phyloP scores from a whole-genome alignment of 2,329 filamentous ascomycete genomes.

The Epichloe hybrida region DNA sequence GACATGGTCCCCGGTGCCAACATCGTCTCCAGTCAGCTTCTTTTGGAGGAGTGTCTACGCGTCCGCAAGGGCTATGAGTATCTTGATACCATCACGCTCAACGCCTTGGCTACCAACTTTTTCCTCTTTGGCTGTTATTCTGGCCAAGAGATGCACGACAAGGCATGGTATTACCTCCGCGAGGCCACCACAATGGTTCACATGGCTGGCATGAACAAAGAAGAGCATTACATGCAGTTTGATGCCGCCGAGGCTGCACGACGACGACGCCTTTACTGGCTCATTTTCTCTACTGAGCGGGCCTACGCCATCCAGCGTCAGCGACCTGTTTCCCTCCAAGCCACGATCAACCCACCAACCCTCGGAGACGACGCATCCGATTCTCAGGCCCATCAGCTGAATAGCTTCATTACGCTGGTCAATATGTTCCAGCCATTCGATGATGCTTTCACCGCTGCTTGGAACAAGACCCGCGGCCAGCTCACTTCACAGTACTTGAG shows the following conservation, averaged over 20 bases:
- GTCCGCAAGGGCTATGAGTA: slow-evolving; percentile 51
- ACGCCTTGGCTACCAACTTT: slow-evolving; percentile 58
- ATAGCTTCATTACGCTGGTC: slow-evolving; percentile 45
- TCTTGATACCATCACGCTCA: slow-evolving; percentile 39
- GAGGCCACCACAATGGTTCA: slow-evolving; percentile 61
- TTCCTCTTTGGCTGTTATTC: slow-evolving; percentile 65
- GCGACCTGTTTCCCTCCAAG: slow-evolving; percentile 55
- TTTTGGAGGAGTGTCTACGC: slow-evolving; percentile 55
- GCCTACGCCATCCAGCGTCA: slow-evolving; percentile 59
- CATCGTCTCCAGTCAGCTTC: slow-evolving; percentile 48
- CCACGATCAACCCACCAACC: slow-evolving; percentile 53
- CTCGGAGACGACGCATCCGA: slow-evolving; percentile 47
- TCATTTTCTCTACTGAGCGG: slow-evolving; percentile 58
- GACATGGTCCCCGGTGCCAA: slow-evolving; percentile 45
- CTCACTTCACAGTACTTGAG: slow-evolving; percentile 44
- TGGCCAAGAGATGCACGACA: slow-evolving; percentile 57
- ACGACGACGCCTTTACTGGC: slow-evolving; percentile 57
- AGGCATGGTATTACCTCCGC: slow-evolving; percentile 67
- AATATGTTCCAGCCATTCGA: slow-evolving; percentile 54
- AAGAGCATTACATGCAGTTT: slow-evolving; percentile 47
- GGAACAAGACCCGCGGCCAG: slow-evolving; percentile 50
- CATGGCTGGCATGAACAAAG: slow-evolving; percentile 46
- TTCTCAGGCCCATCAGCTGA: slow-evolving; percentile 37
- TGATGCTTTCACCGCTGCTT: slow-evolving; percentile 46
- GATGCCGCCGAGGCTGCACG: slow-evolving; percentile 47